Conservation (phyloP, 768 basidiomycete species). For the Suillus brevipes region DNA sequence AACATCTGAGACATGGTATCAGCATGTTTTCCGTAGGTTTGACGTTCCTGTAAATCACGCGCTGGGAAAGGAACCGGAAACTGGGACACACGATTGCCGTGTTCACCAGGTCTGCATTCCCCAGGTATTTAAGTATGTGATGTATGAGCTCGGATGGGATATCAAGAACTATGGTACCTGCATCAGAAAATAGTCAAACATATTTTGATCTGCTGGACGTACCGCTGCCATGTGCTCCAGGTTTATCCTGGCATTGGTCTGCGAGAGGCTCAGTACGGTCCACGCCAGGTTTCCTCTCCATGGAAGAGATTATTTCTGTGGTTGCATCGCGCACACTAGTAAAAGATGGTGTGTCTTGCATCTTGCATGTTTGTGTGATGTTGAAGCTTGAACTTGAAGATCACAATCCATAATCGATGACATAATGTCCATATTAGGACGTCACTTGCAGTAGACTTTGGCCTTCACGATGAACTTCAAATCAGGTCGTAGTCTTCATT, state of each 20-base stretch:
- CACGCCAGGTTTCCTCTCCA: background rate
- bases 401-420: background rate
- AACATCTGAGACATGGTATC: slow-evolving; percentile 16
- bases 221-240: background rate
- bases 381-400: too few relatives aligned
- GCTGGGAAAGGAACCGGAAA: slow-evolving; percentile 12
- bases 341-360: background rate
- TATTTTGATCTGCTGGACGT: background rate
- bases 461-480: background rate
- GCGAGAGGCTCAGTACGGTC: background rate
- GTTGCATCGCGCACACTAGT: too few relatives aligned
- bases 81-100: slow-evolving; percentile 2
- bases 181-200: background rate
- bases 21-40: slow-evolving; percentile 4
- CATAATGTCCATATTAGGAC: background rate
- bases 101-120: slow-evolving; percentile 8
- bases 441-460: background rate
- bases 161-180: background rate
- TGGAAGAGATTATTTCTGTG: background rate
- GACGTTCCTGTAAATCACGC: slow-evolving; percentile 12
- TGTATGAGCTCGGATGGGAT: slow-evolving; percentile 15
- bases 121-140: slow-evolving; percentile 10
- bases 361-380: background rate
- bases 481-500: background rate
- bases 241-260: background rate